Percentiles rank a stretch among this genome's conserved stretches.
These are phyloP conservation scores for Mycena vulgaris DNA, from an alignment of 768 basidiomycete species.

Conservation along the genomic window DNA sequence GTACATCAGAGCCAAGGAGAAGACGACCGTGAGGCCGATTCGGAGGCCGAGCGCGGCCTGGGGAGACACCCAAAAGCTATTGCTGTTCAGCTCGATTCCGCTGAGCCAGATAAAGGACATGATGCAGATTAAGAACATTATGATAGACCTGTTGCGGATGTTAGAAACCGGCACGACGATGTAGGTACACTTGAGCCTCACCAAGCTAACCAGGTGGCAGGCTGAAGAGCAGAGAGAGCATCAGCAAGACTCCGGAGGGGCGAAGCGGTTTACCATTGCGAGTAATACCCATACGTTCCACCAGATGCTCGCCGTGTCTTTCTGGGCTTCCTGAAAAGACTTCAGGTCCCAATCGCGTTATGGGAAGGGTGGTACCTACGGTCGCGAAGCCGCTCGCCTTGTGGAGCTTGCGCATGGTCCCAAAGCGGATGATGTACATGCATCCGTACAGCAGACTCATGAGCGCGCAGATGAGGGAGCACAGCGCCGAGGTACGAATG, in stretches of 20 bases:
- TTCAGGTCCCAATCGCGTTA: background rate
- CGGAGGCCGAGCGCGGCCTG: slow-evolving; percentile 56
- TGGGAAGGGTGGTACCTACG: slow-evolving; percentile 48
- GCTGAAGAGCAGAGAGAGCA: slow-evolving; percentile 41
- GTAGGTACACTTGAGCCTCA: slow-evolving; percentile 40
- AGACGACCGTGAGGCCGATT: slow-evolving; percentile 60
- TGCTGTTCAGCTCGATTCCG: slow-evolving; percentile 49
- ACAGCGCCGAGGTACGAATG: slow-evolving; percentile 69
- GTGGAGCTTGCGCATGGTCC: slow-evolving; percentile 74
- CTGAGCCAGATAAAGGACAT: slow-evolving; percentile 75
- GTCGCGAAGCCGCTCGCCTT: slow-evolving; percentile 77
- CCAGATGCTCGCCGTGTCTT: slow-evolving; percentile 44
- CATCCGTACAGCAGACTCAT: slow-evolving; percentile 78
- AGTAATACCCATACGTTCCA: slow-evolving; percentile 83
- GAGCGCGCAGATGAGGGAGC: slow-evolving; percentile 71
- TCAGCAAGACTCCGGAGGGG: background rate
- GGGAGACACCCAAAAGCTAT: slow-evolving; percentile 41
- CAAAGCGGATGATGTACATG: slow-evolving; percentile 75
- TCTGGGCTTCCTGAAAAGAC: slow-evolving; percentile 65
- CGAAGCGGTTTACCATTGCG: slow-evolving; percentile 53
- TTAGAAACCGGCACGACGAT: background rate
- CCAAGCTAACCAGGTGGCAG: slow-evolving; percentile 77
- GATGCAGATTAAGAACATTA: slow-evolving; percentile 69
- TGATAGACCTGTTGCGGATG: slow-evolving; percentile 60
- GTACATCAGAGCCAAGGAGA: slow-evolving; percentile 68